These are phyloP conservation scores for Nidularia sp. DNA, from an alignment of 768 basidiomycete species.

Conservation along the genomic window DNA sequence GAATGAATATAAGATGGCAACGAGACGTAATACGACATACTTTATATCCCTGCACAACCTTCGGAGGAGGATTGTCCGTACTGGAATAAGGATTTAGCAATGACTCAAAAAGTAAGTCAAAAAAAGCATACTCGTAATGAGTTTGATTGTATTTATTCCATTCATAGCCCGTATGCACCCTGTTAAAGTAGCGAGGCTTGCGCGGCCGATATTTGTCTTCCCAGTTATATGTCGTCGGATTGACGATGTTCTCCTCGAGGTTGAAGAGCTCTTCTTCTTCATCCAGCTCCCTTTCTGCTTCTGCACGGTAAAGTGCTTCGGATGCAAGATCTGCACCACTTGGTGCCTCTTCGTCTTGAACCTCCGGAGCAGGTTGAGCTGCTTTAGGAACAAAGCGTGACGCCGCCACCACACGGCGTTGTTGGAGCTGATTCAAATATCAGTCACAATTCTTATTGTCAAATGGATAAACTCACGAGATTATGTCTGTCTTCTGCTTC, in stretches of 20 bases:
- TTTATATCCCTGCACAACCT: conserved; percentile 99
- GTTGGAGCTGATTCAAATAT: conserved; percentile 51
- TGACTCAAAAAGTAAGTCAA: conserved; percentile 4
- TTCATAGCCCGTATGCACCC: conserved; percentile 98
- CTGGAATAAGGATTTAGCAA: too few relatives aligned
- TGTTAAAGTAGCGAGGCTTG: conserved; percentile 97
- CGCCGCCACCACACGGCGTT: conserved; percentile 76
- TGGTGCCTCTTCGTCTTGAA: conserved; percentile 49
- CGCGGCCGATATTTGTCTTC: conserved; percentile 97
- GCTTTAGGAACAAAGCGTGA: conserved; percentile 86
- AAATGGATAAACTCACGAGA: conserved; percentile 47
- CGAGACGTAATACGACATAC: conserved; percentile 26
- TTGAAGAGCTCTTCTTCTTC: conserved; percentile 97
- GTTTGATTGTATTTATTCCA: conserved; percentile 99
- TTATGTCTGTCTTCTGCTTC: conserved; percentile 59
- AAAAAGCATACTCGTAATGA: conserved; percentile 81
- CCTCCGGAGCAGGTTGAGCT: conserved; percentile 55
- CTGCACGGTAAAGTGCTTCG: conserved; percentile 86
- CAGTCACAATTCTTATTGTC: conserved; percentile 2
- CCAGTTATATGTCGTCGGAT: conserved; percentile 91
- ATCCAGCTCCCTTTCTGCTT: conserved; percentile 89
- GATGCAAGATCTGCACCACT: conserved; percentile 77
- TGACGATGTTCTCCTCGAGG: conserved; percentile 80
- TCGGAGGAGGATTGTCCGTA: conserved; percentile 97
- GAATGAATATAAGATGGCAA: not conserved